These are phyloP conservation scores for Suillus occidentalis DNA, from an alignment of 768 basidiomycete genomes.

Conservation along the genomic window DNA sequence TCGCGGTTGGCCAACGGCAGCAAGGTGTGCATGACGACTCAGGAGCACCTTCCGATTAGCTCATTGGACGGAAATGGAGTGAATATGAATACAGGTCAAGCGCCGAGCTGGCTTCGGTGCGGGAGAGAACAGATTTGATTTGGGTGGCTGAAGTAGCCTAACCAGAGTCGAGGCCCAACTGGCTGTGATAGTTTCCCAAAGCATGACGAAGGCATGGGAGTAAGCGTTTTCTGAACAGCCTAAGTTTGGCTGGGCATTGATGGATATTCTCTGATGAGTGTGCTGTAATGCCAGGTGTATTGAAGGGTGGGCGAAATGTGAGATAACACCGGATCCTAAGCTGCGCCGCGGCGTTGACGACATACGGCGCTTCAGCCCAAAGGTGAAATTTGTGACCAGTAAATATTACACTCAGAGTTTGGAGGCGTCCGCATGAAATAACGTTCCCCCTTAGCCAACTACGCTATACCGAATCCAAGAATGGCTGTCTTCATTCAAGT, in stretches of 20 bases:
- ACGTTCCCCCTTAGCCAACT: not conserved
- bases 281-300: constrained; percentile 16
- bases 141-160: constrained; percentile 20
- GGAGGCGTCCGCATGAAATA: not conserved
- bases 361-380: not conserved
- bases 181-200: constrained; percentile 17
- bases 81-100: constrained; percentile 69
- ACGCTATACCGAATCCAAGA: not conserved
- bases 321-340: not conserved
- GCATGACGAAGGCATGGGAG: constrained; percentile 35
- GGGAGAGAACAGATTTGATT: constrained; percentile 52
- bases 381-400: not conserved
- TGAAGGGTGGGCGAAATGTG: not conserved
- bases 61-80: constrained; percentile 41
- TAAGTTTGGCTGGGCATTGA: constrained; percentile 19
- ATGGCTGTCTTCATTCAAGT: not conserved
- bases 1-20: constrained; percentile 36
- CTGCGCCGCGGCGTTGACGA: too few relatives aligned
- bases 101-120: constrained; percentile 55
- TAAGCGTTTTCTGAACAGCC: constrained; percentile 30
- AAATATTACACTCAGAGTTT: too few relatives aligned
- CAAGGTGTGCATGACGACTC: constrained; percentile 27
- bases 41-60: constrained; percentile 30
- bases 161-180: constrained; percentile 24
- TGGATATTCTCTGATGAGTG: constrained; percentile 9